phyloP scores from a whole-genome alignment of 1,284 basidiomycete genomes.

The Mycena sp. region DNA sequence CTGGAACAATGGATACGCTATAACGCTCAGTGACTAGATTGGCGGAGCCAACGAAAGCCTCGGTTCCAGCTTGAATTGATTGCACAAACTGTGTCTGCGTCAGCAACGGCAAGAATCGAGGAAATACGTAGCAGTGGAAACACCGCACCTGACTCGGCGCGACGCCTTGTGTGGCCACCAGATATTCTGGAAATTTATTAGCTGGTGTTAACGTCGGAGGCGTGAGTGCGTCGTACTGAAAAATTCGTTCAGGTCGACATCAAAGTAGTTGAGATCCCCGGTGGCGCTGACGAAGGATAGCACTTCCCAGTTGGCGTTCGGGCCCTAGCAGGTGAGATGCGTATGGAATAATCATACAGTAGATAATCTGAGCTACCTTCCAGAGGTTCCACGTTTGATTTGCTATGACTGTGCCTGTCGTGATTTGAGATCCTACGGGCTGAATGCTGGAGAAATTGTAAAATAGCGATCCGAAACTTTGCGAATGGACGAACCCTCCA shows the following conservation, averaged over 20 bases:
- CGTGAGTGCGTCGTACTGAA: conserved; percentile 51
- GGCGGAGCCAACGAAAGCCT: conserved; percentile 56
- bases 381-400: conserved; percentile 67
- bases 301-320: conserved; percentile 65
- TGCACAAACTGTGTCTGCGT: conserved; percentile 49
- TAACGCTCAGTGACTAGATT: conserved; percentile 50
- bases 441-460: conserved; percentile 50
- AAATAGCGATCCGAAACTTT: background rate
- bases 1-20: conserved; percentile 43
- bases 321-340: conserved; percentile 40
- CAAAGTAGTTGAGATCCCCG: conserved; percentile 62
- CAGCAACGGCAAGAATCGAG: background rate
- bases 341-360: background rate
- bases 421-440: conserved; percentile 62
- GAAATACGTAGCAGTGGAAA: background rate
- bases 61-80: conserved; percentile 57
- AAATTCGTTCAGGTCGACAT: conserved; percentile 63
- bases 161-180: conserved; percentile 52
- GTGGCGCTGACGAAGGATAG: conserved; percentile 61
- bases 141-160: conserved; percentile 47
- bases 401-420: conserved; percentile 52
- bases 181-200: conserved; percentile 44
- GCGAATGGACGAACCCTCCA: conserved; percentile 53
- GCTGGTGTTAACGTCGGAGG: background rate
- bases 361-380: conserved; percentile 36